Base-by-base conservation (phyloP, 2,329 filamentous ascomycete genomes). In the Seiridium cupressi region DNA sequence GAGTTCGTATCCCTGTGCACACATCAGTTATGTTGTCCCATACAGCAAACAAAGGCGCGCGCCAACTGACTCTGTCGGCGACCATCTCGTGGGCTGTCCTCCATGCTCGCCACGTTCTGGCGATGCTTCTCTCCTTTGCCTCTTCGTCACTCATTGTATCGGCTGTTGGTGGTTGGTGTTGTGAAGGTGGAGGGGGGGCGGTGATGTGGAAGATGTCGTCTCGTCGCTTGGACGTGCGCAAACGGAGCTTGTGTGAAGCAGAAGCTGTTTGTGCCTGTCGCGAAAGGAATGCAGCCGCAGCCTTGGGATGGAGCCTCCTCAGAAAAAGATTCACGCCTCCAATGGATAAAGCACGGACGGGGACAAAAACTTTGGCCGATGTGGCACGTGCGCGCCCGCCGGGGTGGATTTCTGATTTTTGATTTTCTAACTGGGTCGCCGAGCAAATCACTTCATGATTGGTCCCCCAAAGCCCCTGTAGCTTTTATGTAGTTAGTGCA, bases 81-180 rank as follows among this genome's bases (percentile, higher is more conserved):
- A 95, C 89, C 94, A 99, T 96, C 83, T 99, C 92, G 76, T 96
- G 92, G 54, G 93, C 88, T 7, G 95, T 99, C 77, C 88, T 88
- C 87, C 92, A 96, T 69, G 93, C 92, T 76, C 94, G 91, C 94
- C 95, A 99, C 68, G 97, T 86, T 73, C 91, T 88, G 70, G 84
- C 79, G 54, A 83, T 75, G 75, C 81, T 78, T 73, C 83, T 82
- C 66, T 79, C 75, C 74, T 80, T 81, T 64, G 77, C 71, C 63
- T 75, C 73, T 40, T 60, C 66, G 42, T 67, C 78, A 60, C 81
- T 81, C 57, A 79, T 76, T 72, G 80, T 76, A 49, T 62, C 74
- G 68, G 72, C 71, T 55, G 44, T 40, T 4, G 34, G 46, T 58
- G 18, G 32, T 36, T 18, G 13, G 56, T 36, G 36, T 46, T 55